These are phyloP conservation scores for Paramecium octaurelia DNA, from an alignment of 73 alveolate genomes.

Conservation along the genomic window DNA sequence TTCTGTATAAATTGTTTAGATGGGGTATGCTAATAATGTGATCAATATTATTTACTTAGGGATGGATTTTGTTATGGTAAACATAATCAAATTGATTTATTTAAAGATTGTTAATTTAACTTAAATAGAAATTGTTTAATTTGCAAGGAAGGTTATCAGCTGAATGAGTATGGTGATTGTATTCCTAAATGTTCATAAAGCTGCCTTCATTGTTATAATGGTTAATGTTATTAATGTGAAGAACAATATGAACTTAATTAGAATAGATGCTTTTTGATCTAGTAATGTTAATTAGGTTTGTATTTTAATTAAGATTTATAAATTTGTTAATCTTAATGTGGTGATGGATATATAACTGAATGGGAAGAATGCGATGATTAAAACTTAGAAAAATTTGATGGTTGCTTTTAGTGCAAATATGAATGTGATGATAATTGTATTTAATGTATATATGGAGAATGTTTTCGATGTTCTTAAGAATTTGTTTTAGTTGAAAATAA, in stretches of 20 bases:
- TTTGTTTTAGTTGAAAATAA: background rate
- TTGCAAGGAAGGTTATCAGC: background rate
- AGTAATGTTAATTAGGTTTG: background rate
- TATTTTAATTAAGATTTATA: background rate
- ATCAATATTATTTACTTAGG: background rate
- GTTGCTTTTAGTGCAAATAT: background rate
- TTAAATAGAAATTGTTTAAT: background rate
- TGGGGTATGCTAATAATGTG: background rate
- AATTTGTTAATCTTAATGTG: background rate
- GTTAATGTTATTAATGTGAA: background rate
- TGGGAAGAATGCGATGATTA: background rate
- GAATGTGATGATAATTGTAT: background rate
- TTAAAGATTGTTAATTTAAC: background rate
- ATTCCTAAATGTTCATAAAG: background rate
- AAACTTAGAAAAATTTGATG: background rate
- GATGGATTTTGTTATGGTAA: background rate
- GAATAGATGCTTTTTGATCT: background rate
- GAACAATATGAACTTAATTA: background rate
- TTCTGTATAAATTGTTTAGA: background rate
- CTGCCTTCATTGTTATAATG: background rate
- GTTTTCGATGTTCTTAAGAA: background rate
- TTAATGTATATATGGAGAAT: background rate
- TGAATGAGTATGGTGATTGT: background rate
- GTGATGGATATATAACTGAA: background rate
- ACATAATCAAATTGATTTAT: background rate